These are phyloP conservation scores for Phaseolus coccineus DNA, from an alignment of 331 rosid species.

Conservation along the genomic window DNA sequence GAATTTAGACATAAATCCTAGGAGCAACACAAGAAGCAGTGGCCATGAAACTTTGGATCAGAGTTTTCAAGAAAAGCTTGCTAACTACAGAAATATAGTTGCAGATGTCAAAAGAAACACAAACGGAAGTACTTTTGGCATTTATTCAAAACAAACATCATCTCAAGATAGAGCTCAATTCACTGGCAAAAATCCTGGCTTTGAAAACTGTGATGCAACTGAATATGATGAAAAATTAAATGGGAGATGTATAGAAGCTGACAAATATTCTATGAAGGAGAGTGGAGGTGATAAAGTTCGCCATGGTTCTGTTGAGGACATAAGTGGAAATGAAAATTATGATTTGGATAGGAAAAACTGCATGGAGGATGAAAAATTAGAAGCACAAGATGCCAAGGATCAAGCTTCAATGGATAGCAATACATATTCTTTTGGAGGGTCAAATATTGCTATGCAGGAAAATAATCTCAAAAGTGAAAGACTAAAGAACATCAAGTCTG, in stretches of 20 bases:
- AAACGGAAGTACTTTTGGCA: conserved; percentile 9
- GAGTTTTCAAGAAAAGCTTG: conserved; percentile 42
- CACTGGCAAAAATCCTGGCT: conserved; percentile 10
- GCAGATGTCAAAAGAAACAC: conserved; percentile 32
- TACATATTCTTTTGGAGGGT: conserved; percentile 37
- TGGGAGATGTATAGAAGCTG: too few relatives aligned
- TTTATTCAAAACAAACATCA: conserved; percentile 15
- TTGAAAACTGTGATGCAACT: conserved; percentile 13
- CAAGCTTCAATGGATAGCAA: conserved; percentile 41
- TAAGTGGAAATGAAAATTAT: conserved; percentile 38
- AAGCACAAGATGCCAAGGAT: conserved; percentile 45
- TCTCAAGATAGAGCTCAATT: conserved; percentile 16
- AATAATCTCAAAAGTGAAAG: conserved; percentile 50
- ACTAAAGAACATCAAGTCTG: conserved; percentile 62
- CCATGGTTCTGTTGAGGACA: conserved; percentile 44
- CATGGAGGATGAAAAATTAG: conserved; percentile 50
- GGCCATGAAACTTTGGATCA: conserved; percentile 42
- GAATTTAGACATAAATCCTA: conserved; percentile 46
- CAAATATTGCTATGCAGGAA: conserved; percentile 45
- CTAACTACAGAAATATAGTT: conserved; percentile 38
- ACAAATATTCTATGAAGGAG: conserved; percentile 45
- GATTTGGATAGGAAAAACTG: conserved; percentile 41
- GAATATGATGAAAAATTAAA: conserved; percentile 3
- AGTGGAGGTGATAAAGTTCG: conserved; percentile 36
- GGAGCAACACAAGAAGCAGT: conserved; percentile 52